Evolutionary conservation across 2,329 filamentous ascomycete species (phyloP), one percentile per base, ranked within the genome.

Genomic region (Colletotrichum lini): DNA sequence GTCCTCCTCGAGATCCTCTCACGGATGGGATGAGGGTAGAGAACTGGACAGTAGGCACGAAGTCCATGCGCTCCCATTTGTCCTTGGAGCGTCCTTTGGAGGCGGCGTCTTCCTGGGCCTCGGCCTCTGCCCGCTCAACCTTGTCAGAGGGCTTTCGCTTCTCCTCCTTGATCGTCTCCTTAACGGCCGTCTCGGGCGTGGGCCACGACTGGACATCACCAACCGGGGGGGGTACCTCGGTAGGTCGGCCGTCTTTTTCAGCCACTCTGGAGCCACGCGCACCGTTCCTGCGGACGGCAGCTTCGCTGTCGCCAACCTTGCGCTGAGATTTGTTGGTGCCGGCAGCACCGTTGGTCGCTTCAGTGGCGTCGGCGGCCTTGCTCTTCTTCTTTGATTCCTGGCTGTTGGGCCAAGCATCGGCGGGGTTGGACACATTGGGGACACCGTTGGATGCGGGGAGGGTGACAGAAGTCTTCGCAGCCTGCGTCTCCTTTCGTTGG

Each of bases 141-240:
- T 85, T 83, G 66, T 91, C 87, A 64, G 90, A 86, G 2, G 86
- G 82, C 80, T 94, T 95, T 77, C 92, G 91, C 82, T 93, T 94
- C 73, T 93, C 89, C 75, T 96, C 94, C 73, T 87, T 84, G 56
- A 82, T 81, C 59, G 92, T 90, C 75, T 96, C 94, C 74, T 87
- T 84, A 56, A 82, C 81, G 60, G 92, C 91, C 63, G 92, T 90
- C 76, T 98, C 94, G 0, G 95, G 95, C 3, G 96, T 98, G 18
- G 96, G 96, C 96, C 96, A 99, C 23, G 91, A 91, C 64, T 90
- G 85, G 60, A 94, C 88, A 80, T 98, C 95, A 70, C 89, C 91
- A 57, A 94, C 92, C 2, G 93, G 87, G 35, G 93, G 93, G 5
- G 85, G 78, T 2, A 82, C 73, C 30, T 81, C 82, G 21, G 60